phyloP scores from a whole-genome alignment of 2,329 filamentous ascomycete species.

The Trichoderma sp. region DNA sequence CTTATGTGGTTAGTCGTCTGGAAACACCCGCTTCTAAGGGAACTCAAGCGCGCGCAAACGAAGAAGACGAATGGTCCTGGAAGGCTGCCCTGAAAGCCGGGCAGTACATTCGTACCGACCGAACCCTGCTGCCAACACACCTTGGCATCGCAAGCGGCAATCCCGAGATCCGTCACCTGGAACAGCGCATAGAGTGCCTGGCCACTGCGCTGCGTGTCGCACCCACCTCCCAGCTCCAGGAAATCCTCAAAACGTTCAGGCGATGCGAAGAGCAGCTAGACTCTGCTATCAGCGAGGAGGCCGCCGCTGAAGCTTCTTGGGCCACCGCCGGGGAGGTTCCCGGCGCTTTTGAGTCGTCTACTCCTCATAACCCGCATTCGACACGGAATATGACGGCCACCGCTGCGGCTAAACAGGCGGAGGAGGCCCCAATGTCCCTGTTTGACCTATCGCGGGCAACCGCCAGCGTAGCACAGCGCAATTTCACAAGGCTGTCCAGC shows the following conservation, averaged over 20 bases:
- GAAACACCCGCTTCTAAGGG: constrained; percentile 30
- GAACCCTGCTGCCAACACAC: constrained; percentile 56
- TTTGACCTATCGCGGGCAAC: constrained; percentile 64
- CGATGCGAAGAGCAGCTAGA: constrained; percentile 77
- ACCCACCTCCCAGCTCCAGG: constrained; percentile 66
- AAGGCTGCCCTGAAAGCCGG: constrained; percentile 76
- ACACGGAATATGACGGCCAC: constrained; percentile 37
- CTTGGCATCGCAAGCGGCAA: constrained; percentile 59
- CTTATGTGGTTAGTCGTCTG: constrained; percentile 73
- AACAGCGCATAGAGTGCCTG: constrained; percentile 79
- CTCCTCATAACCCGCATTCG: constrained; percentile 27
- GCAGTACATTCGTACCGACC: constrained; percentile 61
- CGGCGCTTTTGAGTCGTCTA: constrained; percentile 48
- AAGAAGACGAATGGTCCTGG: constrained; percentile 69
- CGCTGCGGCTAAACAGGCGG: constrained; percentile 37
- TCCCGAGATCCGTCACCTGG: constrained; percentile 66
- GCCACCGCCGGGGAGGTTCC: constrained; percentile 65
- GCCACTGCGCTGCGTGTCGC: constrained; percentile 73
- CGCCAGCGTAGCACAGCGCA: constrained; percentile 57
- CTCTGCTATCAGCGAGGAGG: constrained; percentile 63
- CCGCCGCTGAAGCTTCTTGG: constrained; percentile 67
- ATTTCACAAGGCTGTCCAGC: constrained; percentile 55
- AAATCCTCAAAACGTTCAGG: constrained; percentile 72
- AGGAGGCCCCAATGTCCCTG: constrained; percentile 62
- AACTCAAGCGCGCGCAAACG: constrained; percentile 8